Evolutionary conservation across 129 eudicot species (phyloP), one percentile per base, ranked within the genome.

Genomic region (Pseudognaphalium luteoalbum): DNA sequence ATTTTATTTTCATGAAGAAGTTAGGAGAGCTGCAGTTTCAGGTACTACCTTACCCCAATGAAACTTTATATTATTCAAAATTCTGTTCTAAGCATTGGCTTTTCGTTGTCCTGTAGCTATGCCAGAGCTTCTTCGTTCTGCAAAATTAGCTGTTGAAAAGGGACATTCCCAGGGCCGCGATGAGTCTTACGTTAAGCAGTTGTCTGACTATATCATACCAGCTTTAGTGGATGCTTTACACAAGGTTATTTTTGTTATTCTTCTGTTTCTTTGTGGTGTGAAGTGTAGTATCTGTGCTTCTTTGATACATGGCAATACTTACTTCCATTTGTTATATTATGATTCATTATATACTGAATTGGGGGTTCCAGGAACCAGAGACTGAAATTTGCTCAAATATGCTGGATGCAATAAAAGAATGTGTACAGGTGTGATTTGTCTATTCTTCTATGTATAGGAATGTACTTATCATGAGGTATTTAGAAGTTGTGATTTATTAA

Each of bases 1-100:
- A 71, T 95, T 95, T 77, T 95, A 95, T 83, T 95, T 95, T 71
- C 99, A 95, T 78, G 99, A 95, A 81, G 99, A 95, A 82, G 99
- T 95, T 60, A 85, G 99, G 80, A 87, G 83, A 70, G 99, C 99
- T 86, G 97, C 99, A 75, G 99, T 91, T 85, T 89, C 97, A 81
- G 98, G 98, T 93, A 72, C 4, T 20, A 20, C 16, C 34, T n/a
- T 71, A 67, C 34, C 15, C 7, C 19, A 9, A 19, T 22, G 56
- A 10, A 76, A 68, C 62, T 58, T 73, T 17, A 42, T 33, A 17
- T 1, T 30, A 44, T 30, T 25, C 6, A 0, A 74, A 21, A 37
- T 58, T 66, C 7, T 66, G 69, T 66, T 78, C n/a, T 72, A 14
- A 73, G 6, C 37, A 12, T 17, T 21, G 10, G 21, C 76, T 68